A percentile compares a stretch with the other conserved stretches of the same genome.
Evolutionary conservation across 768 basidiomycete genomes (phyloP).

Genomic region (Tylopilus plumbeoviolaceoides): DNA sequence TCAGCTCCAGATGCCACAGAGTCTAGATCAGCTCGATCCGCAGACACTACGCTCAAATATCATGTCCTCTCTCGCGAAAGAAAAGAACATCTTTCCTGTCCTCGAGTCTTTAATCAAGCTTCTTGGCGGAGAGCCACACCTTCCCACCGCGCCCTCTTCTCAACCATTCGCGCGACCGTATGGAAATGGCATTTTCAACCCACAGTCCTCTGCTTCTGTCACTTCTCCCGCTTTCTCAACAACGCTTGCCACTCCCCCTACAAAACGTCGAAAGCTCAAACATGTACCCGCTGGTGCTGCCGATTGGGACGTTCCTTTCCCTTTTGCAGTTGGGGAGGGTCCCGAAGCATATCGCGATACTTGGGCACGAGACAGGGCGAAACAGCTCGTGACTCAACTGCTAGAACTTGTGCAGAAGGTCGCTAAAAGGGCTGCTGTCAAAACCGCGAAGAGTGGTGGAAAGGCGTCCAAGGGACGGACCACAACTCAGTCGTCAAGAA

Average conservation of each 20-base stretch:
- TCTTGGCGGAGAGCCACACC: slow-evolving; percentile 37
- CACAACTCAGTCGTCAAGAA: slow-evolving; percentile 34
- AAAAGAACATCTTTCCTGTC: slow-evolving; percentile 65
- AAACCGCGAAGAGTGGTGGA: slow-evolving; percentile 26
- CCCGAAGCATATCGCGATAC: slow-evolving; percentile 57
- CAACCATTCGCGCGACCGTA: slow-evolving; percentile 22
- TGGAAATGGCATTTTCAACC: slow-evolving; percentile 6
- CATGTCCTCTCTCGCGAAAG: slow-evolving; percentile 52
- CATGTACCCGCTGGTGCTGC: slow-evolving; percentile 73
- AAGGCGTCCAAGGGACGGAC: slow-evolving; percentile 15
- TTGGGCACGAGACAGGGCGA: slow-evolving; percentile 64
- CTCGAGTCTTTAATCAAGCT: slow-evolving; percentile 59
- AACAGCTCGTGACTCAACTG: slow-evolving; percentile 59
- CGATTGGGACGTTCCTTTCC: slow-evolving; percentile 84
- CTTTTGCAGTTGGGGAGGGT: slow-evolving; percentile 67
- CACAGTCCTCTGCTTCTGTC: background rate
- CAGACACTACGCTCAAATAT: slow-evolving; percentile 52
- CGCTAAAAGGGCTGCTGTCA: slow-evolving; percentile 56
- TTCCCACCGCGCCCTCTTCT: slow-evolving; percentile 1
- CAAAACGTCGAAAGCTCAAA: slow-evolving; percentile 61
- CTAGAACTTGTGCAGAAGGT: slow-evolving; percentile 58
- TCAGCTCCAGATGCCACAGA: slow-evolving; percentile 8
- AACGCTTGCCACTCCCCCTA: slow-evolving; percentile 18
- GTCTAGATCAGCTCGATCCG: slow-evolving; percentile 35
- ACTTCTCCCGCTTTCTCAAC: background rate